These are phyloP conservation scores for Triticum turgidum DNA, from an alignment of 176 grass and related monocot genomes.

Conservation along the genomic window DNA sequence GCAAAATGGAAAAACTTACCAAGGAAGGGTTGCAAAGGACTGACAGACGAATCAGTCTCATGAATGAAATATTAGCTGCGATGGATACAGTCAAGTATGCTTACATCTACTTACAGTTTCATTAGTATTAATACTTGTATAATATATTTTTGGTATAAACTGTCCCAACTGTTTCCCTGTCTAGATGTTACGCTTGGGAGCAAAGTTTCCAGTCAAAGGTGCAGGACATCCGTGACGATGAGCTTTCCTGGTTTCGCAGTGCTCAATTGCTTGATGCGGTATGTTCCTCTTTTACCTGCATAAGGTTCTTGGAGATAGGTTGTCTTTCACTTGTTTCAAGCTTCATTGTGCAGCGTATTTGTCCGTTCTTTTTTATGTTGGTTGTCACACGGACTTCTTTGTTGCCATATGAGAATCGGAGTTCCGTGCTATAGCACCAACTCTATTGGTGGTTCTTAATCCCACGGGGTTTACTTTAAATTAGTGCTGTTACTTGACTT, in stretches of 20 bases:
- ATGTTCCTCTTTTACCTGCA: constrained; percentile 28
- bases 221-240: constrained; percentile 87
- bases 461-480: background rate
- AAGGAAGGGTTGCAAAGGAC: constrained; percentile 96
- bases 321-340: constrained; percentile 9
- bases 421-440: background rate
- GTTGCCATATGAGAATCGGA: background rate
- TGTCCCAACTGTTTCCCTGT: background rate
- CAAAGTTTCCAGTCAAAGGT: constrained; percentile 98
- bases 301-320: constrained; percentile 3
- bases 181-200: constrained; percentile 98
- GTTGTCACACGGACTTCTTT: background rate
- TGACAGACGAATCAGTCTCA: constrained; percentile 92
- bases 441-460: background rate
- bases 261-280: constrained; percentile 90
- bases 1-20: constrained; percentile 93
- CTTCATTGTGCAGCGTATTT: background rate
- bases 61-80: constrained; percentile 99
- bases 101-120: constrained; percentile 27
- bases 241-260: constrained; percentile 91
- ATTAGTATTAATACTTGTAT: background rate
- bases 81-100: constrained; percentile 99
- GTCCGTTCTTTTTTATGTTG: background rate
- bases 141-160: constrained; percentile 17
- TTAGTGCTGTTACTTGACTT: background rate